Conservation (phyloP, 1,139 yeast genomes). For the Pichia sp. region DNA sequence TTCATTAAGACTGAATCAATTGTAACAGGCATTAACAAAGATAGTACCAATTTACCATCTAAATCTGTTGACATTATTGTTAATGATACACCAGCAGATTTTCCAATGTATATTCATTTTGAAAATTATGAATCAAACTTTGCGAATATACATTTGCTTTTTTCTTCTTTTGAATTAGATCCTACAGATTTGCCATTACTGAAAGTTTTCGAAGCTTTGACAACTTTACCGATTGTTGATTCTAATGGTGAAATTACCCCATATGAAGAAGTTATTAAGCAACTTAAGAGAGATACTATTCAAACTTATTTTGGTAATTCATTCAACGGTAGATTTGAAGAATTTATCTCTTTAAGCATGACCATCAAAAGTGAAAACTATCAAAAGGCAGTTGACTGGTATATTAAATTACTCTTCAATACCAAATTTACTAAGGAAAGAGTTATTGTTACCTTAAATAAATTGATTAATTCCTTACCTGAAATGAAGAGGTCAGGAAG, state of each 20-base stretch:
- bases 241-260: conserved; percentile 56
- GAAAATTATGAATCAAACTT: conserved; percentile 80
- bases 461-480: conserved; percentile 66
- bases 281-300: conserved; percentile 68
- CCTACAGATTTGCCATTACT: conserved; percentile 57
- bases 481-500: conserved; percentile 79
- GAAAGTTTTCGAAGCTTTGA: conserved; percentile 59
- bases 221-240: conserved; percentile 64
- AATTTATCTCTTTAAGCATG: conserved; percentile 54
- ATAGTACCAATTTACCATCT: conserved; percentile 15
- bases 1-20: conserved; percentile 69
- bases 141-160: conserved; percentile 58
- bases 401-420: conserved; percentile 54
- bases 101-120: conserved; percentile 70
- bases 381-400: conserved; percentile 68
- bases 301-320: conserved; percentile 52
- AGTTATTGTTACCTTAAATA: conserved; percentile 65
- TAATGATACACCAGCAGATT: conserved; percentile 40
- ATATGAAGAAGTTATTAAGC: conserved; percentile 69
- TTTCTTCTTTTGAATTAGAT: conserved; percentile 60
- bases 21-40: conserved; percentile 38
- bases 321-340: conserved; percentile 56
- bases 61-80: conserved; percentile 31
- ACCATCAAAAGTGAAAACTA: conserved; percentile 63
- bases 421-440: conserved; percentile 70